These are phyloP conservation scores for Brassica nigra DNA, from an alignment of 345 rosid genomes.

Conservation along the genomic window DNA sequence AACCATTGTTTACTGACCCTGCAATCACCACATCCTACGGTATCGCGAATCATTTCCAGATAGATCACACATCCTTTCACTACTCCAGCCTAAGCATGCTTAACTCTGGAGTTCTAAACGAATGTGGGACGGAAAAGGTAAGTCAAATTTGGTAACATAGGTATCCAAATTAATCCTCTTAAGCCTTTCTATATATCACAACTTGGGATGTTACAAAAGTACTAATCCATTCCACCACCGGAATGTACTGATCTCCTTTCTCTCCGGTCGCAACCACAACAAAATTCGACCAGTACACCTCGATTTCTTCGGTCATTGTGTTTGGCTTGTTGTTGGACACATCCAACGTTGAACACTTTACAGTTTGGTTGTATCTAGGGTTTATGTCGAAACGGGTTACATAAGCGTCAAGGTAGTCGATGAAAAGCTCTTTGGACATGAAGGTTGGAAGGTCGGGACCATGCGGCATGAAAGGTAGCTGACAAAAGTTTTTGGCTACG, in stretches of 20 bases:
- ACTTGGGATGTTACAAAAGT: slow-evolving; percentile 20
- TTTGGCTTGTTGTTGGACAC: slow-evolving; percentile 39
- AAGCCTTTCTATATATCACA: too few species aligned
- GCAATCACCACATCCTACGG: too few species aligned
- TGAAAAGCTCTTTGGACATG: slow-evolving; percentile 41
- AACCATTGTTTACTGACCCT: too few species aligned
- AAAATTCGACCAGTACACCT: slow-evolving; percentile 54
- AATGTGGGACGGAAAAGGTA: too few species aligned
- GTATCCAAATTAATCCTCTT: too few species aligned
- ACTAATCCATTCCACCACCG: slow-evolving; percentile 50
- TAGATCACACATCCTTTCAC: too few species aligned
- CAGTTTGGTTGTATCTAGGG: slow-evolving; percentile 52
- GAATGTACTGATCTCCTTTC: slow-evolving; percentile 45
- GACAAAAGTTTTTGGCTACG: slow-evolving; percentile 52
- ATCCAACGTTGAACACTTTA: slow-evolving; percentile 54
- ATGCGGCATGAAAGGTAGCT: slow-evolving; percentile 53
- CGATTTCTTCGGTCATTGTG: slow-evolving; percentile 42
- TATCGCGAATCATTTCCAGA: too few species aligned
- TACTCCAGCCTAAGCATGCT: too few species aligned
- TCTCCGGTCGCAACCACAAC: slow-evolving; percentile 76
- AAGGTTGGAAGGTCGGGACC: slow-evolving; percentile 43
- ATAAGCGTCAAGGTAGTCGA: slow-evolving; percentile 59
- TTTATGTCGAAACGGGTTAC: slow-evolving; percentile 54
- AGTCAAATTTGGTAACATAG: too few species aligned
- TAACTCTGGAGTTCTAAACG: too few species aligned